A percentile compares a stretch with the other conserved stretches of the same genome.
Conservation (phyloP, 495 filamentous ascomycete genomes). For the Hyaloscypha finlandica region DNA sequence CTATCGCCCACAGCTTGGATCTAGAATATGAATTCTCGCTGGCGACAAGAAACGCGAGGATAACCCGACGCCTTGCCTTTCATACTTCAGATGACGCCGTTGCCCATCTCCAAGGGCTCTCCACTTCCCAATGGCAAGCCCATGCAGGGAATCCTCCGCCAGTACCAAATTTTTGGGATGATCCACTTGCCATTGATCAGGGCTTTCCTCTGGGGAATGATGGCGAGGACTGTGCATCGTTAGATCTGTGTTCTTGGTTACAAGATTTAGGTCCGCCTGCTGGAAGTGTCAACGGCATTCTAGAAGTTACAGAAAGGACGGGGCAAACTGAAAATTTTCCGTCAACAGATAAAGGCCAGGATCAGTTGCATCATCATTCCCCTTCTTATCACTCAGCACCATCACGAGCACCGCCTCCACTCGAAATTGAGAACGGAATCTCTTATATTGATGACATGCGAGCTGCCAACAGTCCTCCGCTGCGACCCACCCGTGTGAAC, state of each 20-base stretch:
- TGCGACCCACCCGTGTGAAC: neutral
- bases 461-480: neutral
- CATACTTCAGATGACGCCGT: too few relatives aligned
- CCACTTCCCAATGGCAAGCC: neutral
- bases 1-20: conserved; percentile 8
- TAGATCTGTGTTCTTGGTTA: neutral
- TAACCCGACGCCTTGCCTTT: neutral
- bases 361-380: too few relatives aligned
- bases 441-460: too few relatives aligned
- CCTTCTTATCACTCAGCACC: too few relatives aligned
- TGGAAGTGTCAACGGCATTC: too few relatives aligned
- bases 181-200: neutral
- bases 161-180: neutral
- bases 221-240: neutral
- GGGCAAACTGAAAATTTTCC: too few relatives aligned
- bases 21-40: conserved; percentile 17
- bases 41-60: neutral
- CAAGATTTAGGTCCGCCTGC: too few relatives aligned
- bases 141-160: neutral
- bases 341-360: too few relatives aligned
- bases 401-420: too few relatives aligned
- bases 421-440: too few relatives aligned
- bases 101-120: neutral
- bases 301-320: too few relatives aligned
- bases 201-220: neutral